Evolutionary conservation across 225 moss, liverwort and hornwort species (phyloP), one percentile per base, ranked within the genome.

Genomic region (Polytrichum formosum): DNA sequence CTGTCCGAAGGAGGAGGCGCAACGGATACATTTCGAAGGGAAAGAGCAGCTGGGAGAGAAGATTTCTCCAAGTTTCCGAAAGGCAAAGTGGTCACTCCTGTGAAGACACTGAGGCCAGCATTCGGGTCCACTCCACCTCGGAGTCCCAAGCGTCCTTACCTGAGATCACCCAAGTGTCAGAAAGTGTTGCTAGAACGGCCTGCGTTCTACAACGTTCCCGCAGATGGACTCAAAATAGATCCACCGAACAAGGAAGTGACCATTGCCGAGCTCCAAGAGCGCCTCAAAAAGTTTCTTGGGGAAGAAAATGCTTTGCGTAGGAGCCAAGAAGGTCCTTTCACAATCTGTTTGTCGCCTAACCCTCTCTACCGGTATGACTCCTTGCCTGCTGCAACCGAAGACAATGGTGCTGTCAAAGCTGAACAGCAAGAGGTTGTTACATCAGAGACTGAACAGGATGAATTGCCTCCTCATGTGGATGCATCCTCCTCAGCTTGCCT

Each of bases 231-330:
- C 7, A 28, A 7, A 7, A 35, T 69, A 2, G 82, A 70, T 21
- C 31, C 72, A 18, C 66, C 66, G 2, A 69, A 59, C 25, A 82
- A 78, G 56, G 81, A 80, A 78, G 85, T 87, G 0, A 83, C 89
- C 2, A 91, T 91, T 1, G 80, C 83, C 18, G 91, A 89, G 72
- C 79, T 93, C 1, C 91, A 93, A 85, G 77, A 84, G 71, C 83
- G 91, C 67, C 76, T 89, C 16, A 89, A 89, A 56, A 77, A 81
- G 61, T 85, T 89, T 61, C 73, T 93, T 54, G 80, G 91, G 65
- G 87, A 83, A 7, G 69, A 53, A 28, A 72, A 69, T 37, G 10
- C 53, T 25, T 28, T 64, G 0, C 54, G 69, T 5, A 56, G 55
- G 67, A 29, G 74, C 53, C 68, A 61, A 63, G 28, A 72, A 60